phyloP scores from a whole-genome alignment of 129 eudicot species.

The Artemisia tridentata region DNA sequence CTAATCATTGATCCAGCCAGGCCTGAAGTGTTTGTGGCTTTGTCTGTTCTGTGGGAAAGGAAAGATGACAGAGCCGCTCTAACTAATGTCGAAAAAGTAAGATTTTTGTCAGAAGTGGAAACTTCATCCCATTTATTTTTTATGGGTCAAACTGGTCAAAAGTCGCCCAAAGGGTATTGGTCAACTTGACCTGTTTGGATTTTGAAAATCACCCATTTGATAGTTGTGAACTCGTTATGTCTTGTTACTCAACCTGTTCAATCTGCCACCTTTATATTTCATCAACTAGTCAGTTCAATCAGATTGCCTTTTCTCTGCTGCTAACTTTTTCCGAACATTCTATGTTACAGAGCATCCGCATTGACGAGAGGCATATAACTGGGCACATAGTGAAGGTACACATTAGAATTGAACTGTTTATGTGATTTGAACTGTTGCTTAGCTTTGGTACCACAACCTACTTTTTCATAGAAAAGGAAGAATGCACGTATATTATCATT shows the following conservation, averaged over 20 bases:
- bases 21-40: constrained; percentile 97
- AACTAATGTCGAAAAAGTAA: constrained; percentile 80
- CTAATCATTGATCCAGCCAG: constrained; percentile 75
- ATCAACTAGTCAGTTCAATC: neutral
- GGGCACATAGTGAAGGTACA: constrained; percentile 92
- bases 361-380: constrained; percentile 89
- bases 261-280: neutral
- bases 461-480: too few relatives aligned
- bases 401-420: constrained; percentile 1
- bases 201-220: too few relatives aligned
- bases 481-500: too few relatives aligned
- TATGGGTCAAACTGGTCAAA: neutral
- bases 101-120: constrained; percentile 16
- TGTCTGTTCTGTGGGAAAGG: constrained; percentile 87
- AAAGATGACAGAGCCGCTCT: constrained; percentile 95
- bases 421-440: constrained; percentile 1
- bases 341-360: constrained; percentile 76
- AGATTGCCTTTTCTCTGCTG: neutral
- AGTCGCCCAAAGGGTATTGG: neutral
- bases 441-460: too few relatives aligned
- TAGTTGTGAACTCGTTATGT: neutral
- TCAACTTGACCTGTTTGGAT: too few relatives aligned
- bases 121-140: neutral
- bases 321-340: constrained; percentile 24
- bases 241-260: neutral